Evolutionary conservation across 139 green algal genomes (phyloP), one percentile per base, ranked within the genome.

Genomic region (Diplosphaera chodatii): DNA sequence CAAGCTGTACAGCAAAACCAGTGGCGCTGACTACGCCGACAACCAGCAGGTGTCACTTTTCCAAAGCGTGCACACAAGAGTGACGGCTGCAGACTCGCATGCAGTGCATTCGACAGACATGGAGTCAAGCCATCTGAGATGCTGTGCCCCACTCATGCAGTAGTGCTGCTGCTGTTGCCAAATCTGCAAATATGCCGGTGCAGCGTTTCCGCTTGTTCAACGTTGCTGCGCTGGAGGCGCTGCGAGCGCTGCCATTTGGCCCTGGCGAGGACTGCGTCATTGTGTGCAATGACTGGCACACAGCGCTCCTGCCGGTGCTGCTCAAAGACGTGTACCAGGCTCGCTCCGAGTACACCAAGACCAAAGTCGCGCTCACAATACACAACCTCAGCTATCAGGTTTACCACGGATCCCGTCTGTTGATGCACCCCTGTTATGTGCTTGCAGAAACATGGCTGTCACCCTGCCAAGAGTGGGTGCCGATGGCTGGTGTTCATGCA

Each of bases 311-410:
- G 23, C 91, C 95, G 23, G 85, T 96, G 13, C 84, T 97, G 67
- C 72, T 99, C 18, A 97, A 97, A 88, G 83, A 94, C 31, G 77
- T 86, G 56, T 94, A 94, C 72, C 82, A 96, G 84, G 74, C 85
- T 37, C 73, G 67, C 37, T 87, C 92, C 48, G 64, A 93, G 82
- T 98, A 93, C 78, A 85, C 37, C 33, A 84, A 92, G 27, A 84
- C 90, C 77, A 95, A 93, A 85, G 64, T 65, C 28, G 89, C 89
- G 10, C 87, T 96, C 78, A 93, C 85, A 85, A 85, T 97, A 40
- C 95, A 99, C 89, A 99, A 99, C 88, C 96, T 98, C 72, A 91
- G 93, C 59, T 98, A 96, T 86, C 69, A 79, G 77, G 82, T 81
- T 33, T 55, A 66, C 56, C n/a, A n/a, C n/a, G n/a, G n/a, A n/a